Percentiles rank a stretch among this genome's conserved stretches.
These are phyloP conservation scores for Apiospora pterosperma DNA, from an alignment of 2,329 filamentous ascomycete species.

Conservation along the genomic window DNA sequence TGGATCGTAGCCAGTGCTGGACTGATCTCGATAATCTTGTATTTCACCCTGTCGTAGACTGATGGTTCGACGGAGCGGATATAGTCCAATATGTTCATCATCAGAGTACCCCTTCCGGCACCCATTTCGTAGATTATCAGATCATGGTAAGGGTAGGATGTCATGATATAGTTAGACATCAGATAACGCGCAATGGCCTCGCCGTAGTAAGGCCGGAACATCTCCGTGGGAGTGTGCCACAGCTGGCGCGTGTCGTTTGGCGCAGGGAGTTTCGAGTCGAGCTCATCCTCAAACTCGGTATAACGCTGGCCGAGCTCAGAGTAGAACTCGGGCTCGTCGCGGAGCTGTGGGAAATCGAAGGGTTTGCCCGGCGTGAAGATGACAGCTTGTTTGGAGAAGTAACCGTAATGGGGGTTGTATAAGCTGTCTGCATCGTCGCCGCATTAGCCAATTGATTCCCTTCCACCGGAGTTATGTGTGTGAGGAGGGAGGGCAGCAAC, in stretches of 20 bases:
- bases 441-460: constrained; percentile 7
- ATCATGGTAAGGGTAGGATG: constrained; percentile 92
- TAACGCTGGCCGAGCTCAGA: constrained; percentile 74
- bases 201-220: constrained; percentile 95
- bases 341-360: constrained; percentile 79
- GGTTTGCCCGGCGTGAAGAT: constrained; percentile 92
- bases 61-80: constrained; percentile 85
- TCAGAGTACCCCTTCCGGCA: constrained; percentile 92
- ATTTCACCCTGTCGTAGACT: constrained; percentile 91
- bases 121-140: constrained; percentile 99
- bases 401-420: constrained; percentile 92
- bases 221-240: constrained; percentile 97
- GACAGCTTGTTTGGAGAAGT: constrained; percentile 93
- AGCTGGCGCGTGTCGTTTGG: constrained; percentile 78
- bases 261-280: constrained; percentile 66
- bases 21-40: constrained; percentile 95
- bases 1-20: constrained; percentile 76
- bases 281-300: constrained; percentile 81
- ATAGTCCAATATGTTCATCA: constrained; percentile 97
- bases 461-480: not conserved
- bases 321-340: constrained; percentile 85
- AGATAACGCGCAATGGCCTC: constrained; percentile 96
- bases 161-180: constrained; percentile 92
- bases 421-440: constrained; percentile 64
- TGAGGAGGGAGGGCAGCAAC: constrained; percentile 19